Base-by-base conservation (phyloP, 441 rosid species). In the Lepidium campestre region DNA sequence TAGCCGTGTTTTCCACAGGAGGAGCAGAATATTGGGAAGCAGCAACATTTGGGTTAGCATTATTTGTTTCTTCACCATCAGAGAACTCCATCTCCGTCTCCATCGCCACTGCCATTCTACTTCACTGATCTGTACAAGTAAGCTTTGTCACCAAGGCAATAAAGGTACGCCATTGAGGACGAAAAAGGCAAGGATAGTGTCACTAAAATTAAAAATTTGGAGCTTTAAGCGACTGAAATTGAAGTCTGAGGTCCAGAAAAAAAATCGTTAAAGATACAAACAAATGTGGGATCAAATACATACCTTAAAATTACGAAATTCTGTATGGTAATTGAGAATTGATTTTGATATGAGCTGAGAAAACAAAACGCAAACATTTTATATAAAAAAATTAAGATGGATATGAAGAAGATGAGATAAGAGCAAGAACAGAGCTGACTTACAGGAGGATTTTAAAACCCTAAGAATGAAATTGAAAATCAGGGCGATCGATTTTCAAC, bases 61-160 rank as follows among this genome's bases (percentile, higher is more conserved):
- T 67, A 20, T 29, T 29, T 29, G 66, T 15, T 65, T 68, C 48
- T 48, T 62, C 78, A 42, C 64, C 62, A 31, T 66, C 57, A 1
- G 73, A 73, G 23, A 62, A 31, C 10, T 73, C 77, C 73, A 73
- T 73, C 68, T 73, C 77, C 23, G 46, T 39, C 73, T 73, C 77
- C 77, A 73, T 73, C 13, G 69, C 53, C 12, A 54, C 58, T 42
- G 63, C 47, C 76, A 49, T 29, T 46, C 31, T 20, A 13, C 39
- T 23, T 45, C 1, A 34, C 31, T 70, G 62, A 32, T 34, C 7
- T 31, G 20, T 35, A 66, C 20, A 67, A 6, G 49, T 57, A 23
- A 57, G 44, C 25, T 36, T 58, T 58, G 6, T 25, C 15, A 22
- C 34, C 44, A 22, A 31, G 32, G 12, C 41, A 6, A 4, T 37